Evolutionary conservation across 306 rosid species (phyloP), one percentile per base, ranked within the genome.

Genomic region (Acacia acuminata): DNA sequence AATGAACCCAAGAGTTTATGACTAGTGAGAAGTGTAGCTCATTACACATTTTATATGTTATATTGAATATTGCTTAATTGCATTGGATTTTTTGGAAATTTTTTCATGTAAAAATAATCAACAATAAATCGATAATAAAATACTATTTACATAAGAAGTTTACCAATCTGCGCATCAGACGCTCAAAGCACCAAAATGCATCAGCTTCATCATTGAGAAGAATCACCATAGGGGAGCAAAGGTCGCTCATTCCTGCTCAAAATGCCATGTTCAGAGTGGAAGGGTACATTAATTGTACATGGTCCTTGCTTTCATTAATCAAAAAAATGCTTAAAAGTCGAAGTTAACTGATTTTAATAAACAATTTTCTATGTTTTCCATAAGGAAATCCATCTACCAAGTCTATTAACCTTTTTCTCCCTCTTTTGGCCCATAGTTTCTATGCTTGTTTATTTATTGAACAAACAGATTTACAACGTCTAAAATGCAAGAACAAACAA

Each of bases 181-280:
- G 98, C 83, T 96, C 99, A 79, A 96, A 96, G 90, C 99, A 96
- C 98, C 98, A 96, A 90, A 96, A 96, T 67, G 98, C 94, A 81
- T 96, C 99, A 56, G 98, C 99, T 90, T 96, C 99, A 77, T 96
- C 94, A 24, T 96, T 88, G n/a, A 96, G 93, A 81, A 96, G 99
- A 79, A 96, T 88, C 82, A 92, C 86, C 98, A 96, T 96, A 60
- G 99, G 99, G 84, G 99, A 96, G 86, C 98, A 96, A 40, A 96
- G 97, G 82, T 94, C 99, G 88, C 98, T 92, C 99, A 96, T 96
- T 84, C 99, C 99, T 96, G 94, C 85, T 74, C 89, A 87, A 34
- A 78, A 78, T 65, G 74, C 79, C 61, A 60, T 47, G 85, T 73
- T 84, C 40, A 87, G 71, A 84, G 22, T 4, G 6, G 84, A 79